Evolutionary conservation across 2,329 filamentous ascomycete genomes (phyloP), one percentile per base, ranked within the genome.

Genomic region (Colletotrichum incanum): DNA sequence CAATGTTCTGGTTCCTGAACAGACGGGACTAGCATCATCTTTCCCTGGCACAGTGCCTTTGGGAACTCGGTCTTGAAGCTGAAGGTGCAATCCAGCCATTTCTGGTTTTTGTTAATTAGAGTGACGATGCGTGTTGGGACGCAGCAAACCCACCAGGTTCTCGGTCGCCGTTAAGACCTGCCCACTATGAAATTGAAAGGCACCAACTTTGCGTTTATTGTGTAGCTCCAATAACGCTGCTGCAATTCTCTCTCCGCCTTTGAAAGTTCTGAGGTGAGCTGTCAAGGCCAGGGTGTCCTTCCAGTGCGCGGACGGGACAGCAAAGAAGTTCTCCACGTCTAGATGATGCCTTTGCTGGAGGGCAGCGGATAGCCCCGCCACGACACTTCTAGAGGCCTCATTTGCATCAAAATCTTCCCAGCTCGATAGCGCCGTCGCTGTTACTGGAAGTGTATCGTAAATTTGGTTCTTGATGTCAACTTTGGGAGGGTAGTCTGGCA

Each of bases 11-110:
- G 9, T 18, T 11, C 50, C 7, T 52, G 8, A 23, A 58, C 66
- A 39, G 64, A 43, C 28, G 76, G 80, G 45, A 84, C 55, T 0
- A 84, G 68, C 16, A 81, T 59, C 11, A 83, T 56, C 18, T 77
- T 79, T 0, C 82, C 83, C 2, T 71, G 74, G 58, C 81, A 81
- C 0, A 23, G 76, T 0, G 79, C 78, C 2, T 68, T 77, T 0
- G 82, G 82, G 0, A 74, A 76, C 0, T 5, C 43, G 0, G 82
- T 84, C 37, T 70, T 74, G 67, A 84, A 84, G 1, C 67, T 45
- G 12, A 84, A 76, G 39, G 67, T 68, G 43, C 73, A 72, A 37
- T 69, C 47, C 2, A 74, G 14, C 71, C 71, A 74, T n/a, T 52
- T 28, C 73, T 74, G 8, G 2, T 14, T 0, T 1, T 1, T 23